Evolutionary conservation across 1,284 basidiomycete species (phyloP).

Genomic region (Pseudozyma thailandica): DNA sequence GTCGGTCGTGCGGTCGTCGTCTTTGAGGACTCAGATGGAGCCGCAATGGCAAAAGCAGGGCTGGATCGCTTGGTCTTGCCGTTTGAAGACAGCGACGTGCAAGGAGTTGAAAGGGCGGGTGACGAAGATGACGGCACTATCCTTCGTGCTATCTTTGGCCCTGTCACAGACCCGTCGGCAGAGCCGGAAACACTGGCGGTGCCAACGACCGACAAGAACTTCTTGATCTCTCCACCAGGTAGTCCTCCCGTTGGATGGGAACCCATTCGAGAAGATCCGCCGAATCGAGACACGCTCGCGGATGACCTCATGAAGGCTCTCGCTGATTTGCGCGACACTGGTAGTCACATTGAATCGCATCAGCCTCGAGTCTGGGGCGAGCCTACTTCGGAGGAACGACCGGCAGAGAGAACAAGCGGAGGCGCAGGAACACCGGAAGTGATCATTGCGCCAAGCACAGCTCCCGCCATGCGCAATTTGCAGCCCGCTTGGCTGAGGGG

Average conservation of each 20-base stretch:
- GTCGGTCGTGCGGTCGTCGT: constrained; percentile 59
- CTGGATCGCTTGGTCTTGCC: constrained; percentile 56
- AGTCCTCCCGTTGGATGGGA: constrained; percentile 98
- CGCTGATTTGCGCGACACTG: constrained; percentile 54
- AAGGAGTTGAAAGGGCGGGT: constrained; percentile 24
- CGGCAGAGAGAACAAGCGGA: constrained; percentile 9
- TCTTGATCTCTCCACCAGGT: constrained; percentile 97
- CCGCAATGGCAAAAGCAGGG: constrained; percentile 49
- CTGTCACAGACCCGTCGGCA: constrained; percentile 13
- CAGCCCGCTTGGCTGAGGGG: constrained; percentile 35
- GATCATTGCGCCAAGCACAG: constrained; percentile 31
- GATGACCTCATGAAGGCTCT: constrained; percentile 79
- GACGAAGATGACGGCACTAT: constrained; percentile 34
- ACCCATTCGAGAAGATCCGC: constrained; percentile 87
- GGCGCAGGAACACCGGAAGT: constrained; percentile 38
- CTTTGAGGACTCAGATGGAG: constrained; percentile 50
- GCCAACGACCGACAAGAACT: constrained; percentile 87
- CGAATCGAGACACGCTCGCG: constrained; percentile 85
- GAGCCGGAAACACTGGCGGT: constrained; percentile 51
- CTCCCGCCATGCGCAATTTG: constrained; percentile 19
- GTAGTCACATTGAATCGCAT: constrained; percentile 50
- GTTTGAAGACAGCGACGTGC: constrained; percentile 52
- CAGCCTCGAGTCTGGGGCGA: constrained; percentile 33
- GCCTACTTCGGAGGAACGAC: not conserved
- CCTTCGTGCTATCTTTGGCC: constrained; percentile 39